Evolutionary conservation across 177 flowering plant genomes (phyloP), one percentile per base, ranked within the genome.

Genomic region (Vitis hybrid): DNA sequence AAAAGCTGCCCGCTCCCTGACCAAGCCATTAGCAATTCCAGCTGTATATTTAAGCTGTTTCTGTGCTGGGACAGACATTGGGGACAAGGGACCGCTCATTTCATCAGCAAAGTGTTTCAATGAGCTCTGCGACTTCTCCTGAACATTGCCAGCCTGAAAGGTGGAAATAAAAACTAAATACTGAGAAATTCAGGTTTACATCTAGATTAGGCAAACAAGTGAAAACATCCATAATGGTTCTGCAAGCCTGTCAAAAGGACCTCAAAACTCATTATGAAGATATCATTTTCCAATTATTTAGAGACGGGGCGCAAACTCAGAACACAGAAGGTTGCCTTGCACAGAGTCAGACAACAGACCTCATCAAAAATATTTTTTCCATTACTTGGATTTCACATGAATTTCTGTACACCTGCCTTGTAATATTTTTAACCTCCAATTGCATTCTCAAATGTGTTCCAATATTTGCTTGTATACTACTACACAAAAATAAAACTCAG

Each of bases 21-120:
- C 79, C 14, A 92, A 80, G 56, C 90, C 84, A 80, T 88, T 95
- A 19, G 83, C 97, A 75, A 95, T 83, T 45, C 98, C 99, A 13
- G 94, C 87, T 49, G 93, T 86, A 78, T 86, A 95, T 75, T 91
- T 91, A 26, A 93, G 89, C 82, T 95, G 98, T 74, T 93, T 93
- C 78, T 84, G 97, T 60, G 91, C 98, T 19, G 94, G 97, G 15
- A 84, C 85, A 56, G 92, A 69, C 69, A 82, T 75, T 75, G 93
- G 97, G 69, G 98, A 90, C 57, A 82, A 66, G 17, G 93, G 85
- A 54, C 86, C 83, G 70, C 79, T 84, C 83, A 69, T 77, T 56
- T 91, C 94, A 68, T 89, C 91, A 48, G 86, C 81, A 19, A 73
- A 71, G 65, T 92, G 92, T 79, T 90, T 87, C 83, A 84, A 45